These are phyloP conservation scores for Leishmania martiniquensis DNA, from an alignment of 208 protist genomes.

Conservation along the genomic window DNA sequence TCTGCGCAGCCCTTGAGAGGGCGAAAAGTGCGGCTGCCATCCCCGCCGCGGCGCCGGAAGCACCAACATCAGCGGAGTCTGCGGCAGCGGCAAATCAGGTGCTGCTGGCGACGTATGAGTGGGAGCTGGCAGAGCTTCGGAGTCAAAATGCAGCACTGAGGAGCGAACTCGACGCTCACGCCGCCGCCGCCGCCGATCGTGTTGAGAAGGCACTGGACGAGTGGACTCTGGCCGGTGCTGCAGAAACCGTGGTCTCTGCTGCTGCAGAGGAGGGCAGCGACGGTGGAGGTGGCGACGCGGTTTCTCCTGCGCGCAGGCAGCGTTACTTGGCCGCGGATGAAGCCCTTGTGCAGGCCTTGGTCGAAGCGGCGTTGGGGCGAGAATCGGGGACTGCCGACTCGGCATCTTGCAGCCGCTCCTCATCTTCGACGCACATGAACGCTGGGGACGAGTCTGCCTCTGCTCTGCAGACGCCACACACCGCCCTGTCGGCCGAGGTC, in stretches of 20 bases:
- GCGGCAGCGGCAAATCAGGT: not conserved
- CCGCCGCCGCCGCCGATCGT: not conserved
- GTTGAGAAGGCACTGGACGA: not conserved
- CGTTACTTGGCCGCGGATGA: constrained; percentile 18
- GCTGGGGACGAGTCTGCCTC: not conserved
- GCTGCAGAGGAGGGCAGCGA: not conserved
- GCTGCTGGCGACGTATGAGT: not conserved
- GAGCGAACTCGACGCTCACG: not conserved
- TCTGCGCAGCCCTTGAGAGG: constrained; percentile 1
- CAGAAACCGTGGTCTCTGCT: not conserved
- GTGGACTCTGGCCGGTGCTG: not conserved
- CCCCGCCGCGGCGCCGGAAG: constrained; percentile 1
- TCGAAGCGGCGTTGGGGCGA: constrained; percentile 3
- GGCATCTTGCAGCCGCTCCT: not conserved
- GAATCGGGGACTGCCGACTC: not conserved
- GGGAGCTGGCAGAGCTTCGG: constrained; percentile 14
- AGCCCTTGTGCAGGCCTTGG: constrained; percentile 8
- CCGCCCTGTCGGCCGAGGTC: not conserved
- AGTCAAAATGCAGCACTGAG: constrained; percentile 12
- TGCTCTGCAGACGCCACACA: not conserved
- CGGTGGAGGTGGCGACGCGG: not conserved
- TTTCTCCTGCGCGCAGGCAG: not conserved
- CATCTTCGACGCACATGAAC: not conserved
- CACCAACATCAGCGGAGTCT: not conserved
- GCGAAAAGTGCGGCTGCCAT: not conserved